Conservation (phyloP, 306 rosid genomes). For the Trifolium dubium region DNA sequence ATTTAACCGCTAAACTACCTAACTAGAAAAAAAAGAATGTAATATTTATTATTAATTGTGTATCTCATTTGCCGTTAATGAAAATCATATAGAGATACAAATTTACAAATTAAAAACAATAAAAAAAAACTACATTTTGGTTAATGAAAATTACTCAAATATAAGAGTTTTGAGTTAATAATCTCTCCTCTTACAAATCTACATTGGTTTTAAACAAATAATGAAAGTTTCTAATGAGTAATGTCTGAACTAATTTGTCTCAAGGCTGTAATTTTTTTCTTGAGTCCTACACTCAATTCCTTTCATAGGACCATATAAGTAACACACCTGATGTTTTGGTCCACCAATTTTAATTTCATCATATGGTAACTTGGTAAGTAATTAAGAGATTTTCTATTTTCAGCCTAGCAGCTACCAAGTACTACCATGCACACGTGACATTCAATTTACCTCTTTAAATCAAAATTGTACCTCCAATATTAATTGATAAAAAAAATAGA, state of each 20-base stretch:
- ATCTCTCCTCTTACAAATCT: background rate
- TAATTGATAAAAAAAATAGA: background rate
- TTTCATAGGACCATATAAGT: background rate
- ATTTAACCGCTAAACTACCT: no score
- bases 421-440: conserved; percentile 33
- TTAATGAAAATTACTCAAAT: no score
- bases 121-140: no score
- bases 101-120: no score
- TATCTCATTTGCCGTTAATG: no score
- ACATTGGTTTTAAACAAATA: no score
- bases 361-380: background rate
- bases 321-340: background rate
- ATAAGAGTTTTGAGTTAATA: no score
- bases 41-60: no score
- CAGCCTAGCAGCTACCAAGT: conserved; percentile 7
- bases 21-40: no score
- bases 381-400: background rate
- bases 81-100: no score
- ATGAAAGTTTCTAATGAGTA: background rate
- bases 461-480: conserved; percentile 16
- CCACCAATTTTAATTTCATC: conserved; percentile 29
- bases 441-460: background rate
- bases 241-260: background rate
- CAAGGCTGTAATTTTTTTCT: background rate
- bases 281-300: background rate